phyloP scores from a whole-genome alignment of 2,329 filamentous ascomycete species.

The Fusarium oxysporum region DNA sequence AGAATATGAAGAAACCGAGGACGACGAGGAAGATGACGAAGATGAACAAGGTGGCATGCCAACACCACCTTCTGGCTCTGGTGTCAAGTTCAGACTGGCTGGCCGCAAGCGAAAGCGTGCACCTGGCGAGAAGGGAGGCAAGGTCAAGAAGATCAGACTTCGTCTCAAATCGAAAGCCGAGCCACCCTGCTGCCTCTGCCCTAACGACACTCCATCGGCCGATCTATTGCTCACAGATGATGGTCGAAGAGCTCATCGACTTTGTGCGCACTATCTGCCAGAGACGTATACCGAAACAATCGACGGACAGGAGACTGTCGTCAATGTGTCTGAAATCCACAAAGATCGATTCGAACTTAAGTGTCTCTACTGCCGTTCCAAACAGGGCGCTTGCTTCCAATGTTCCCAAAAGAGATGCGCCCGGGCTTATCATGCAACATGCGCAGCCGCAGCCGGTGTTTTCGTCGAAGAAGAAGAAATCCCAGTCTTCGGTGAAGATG shows the following conservation, averaged over 20 bases:
- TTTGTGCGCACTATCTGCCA: slow-evolving; percentile 90
- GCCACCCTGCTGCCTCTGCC: slow-evolving; percentile 90
- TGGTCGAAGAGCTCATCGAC: slow-evolving; percentile 85
- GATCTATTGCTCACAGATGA: slow-evolving; percentile 89
- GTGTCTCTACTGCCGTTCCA: slow-evolving; percentile 93
- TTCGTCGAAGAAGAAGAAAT: slow-evolving; percentile 89
- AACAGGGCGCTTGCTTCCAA: slow-evolving; percentile 95
- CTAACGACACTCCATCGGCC: slow-evolving; percentile 86
- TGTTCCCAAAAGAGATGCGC: slow-evolving; percentile 96
- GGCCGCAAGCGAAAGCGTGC: slow-evolving; percentile 70
- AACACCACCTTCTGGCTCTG: slow-evolving; percentile 81
- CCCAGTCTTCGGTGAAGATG: slow-evolving; percentile 88
- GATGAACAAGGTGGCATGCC: slow-evolving; percentile 77
- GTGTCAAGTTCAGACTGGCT: slow-evolving; percentile 71
- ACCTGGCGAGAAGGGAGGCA: slow-evolving; percentile 51
- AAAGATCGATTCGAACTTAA: slow-evolving; percentile 91
- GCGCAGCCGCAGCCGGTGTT: slow-evolving; percentile 90
- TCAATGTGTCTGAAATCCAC: slow-evolving; percentile 82
- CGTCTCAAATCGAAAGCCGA: slow-evolving; percentile 77
- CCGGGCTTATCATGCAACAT: slow-evolving; percentile 93
- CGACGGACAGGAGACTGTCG: slow-evolving; percentile 78
- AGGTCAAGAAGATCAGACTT: slow-evolving; percentile 82
- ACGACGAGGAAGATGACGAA: slow-evolving; percentile 75
- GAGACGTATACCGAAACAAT: slow-evolving; percentile 87
- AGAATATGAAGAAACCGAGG: slow-evolving; percentile 83